phyloP scores from a whole-genome alignment of 2,329 filamentous ascomycete genomes.

The Cordyceps cateniannulata region DNA sequence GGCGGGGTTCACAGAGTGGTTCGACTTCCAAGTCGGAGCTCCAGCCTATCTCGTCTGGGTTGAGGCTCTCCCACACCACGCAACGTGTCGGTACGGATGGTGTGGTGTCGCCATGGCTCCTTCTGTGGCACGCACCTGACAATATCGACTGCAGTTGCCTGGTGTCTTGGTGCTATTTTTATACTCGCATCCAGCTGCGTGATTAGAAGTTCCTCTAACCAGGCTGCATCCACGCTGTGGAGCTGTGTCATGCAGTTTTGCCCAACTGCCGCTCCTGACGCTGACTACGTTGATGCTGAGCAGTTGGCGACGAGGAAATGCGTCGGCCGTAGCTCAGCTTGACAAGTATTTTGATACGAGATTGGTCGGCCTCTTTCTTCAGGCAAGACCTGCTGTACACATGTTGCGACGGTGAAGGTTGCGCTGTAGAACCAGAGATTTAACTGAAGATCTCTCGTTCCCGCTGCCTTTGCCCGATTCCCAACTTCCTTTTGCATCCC shows the following conservation, averaged over 20 bases:
- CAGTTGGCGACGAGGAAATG: not conserved
- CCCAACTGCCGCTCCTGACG: not conserved
- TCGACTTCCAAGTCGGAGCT: not conserved
- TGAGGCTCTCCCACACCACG: not conserved
- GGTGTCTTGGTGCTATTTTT: slow-evolving; percentile 8
- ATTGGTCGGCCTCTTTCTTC: not conserved
- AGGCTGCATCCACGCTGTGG: not conserved
- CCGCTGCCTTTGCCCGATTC: not conserved
- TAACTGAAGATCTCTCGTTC: not conserved
- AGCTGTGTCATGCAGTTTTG: not conserved
- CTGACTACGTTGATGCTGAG: not conserved
- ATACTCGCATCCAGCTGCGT: not conserved
- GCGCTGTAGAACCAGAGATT: not conserved
- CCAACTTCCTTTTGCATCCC: not conserved
- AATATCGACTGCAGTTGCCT: not conserved
- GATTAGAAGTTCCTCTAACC: not conserved
- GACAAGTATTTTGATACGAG: not conserved
- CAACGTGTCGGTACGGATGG: not conserved
- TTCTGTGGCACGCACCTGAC: not conserved
- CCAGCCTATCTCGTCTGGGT: not conserved
- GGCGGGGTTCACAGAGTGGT: not conserved
- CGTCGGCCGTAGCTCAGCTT: not conserved
- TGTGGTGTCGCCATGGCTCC: not conserved
- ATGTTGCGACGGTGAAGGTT: not conserved
- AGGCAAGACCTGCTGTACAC: not conserved